Conservation (phyloP, 1,284 basidiomycete species). For the Fomes fomentarius region DNA sequence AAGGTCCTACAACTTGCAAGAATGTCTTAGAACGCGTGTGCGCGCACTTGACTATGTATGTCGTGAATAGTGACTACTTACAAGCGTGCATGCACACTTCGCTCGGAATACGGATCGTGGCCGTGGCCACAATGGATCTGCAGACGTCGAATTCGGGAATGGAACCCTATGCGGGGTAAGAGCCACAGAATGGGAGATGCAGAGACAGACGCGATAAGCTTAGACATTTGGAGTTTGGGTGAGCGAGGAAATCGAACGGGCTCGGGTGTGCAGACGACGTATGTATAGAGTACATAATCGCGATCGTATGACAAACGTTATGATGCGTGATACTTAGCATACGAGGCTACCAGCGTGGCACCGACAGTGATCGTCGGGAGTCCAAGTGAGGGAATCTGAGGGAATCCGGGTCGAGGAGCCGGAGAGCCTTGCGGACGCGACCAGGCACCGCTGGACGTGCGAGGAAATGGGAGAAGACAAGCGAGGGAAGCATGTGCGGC, state of each 20-base stretch:
- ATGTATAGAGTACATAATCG: constrained; percentile 1
- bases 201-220: constrained; percentile 1
- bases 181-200: background rate
- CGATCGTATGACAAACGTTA: background rate
- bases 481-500: background rate
- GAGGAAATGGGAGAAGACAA: background rate
- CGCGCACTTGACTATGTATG: too few species aligned
- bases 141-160: background rate
- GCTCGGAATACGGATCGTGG: too few species aligned
- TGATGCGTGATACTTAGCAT: background rate
- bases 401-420: constrained; percentile 9
- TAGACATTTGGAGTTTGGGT: background rate
- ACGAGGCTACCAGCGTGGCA: constrained; percentile 1
- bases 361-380: constrained; percentile 7
- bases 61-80: too few species aligned
- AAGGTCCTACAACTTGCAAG: too few species aligned
- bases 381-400: too few species aligned
- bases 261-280: too few species aligned
- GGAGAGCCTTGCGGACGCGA: constrained; percentile 1
- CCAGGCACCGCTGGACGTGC: constrained; percentile 2
- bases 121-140: too few species aligned
- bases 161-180: too few species aligned
- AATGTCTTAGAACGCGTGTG: too few species aligned
- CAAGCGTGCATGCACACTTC: too few species aligned
- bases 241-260: too few species aligned